Evolutionary conservation across 192 early-diverging fungal species (phyloP).

Genomic region (Mortierella antarctica): DNA sequence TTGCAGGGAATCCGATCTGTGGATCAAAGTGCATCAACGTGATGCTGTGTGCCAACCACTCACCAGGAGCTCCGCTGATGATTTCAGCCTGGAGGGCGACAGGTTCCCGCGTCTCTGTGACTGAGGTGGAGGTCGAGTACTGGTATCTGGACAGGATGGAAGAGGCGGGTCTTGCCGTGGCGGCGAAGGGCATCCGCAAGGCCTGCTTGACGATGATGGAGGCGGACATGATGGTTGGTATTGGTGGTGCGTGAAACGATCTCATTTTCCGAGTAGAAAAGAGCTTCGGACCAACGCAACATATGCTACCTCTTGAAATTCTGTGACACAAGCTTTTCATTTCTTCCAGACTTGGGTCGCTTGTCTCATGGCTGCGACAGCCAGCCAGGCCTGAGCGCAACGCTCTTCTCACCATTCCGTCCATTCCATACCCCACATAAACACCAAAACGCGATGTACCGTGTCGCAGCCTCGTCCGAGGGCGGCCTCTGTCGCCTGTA

Average conservation of each 20-base stretch:
- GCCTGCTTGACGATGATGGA: slow-evolving; percentile 36
- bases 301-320: no score
- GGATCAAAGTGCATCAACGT: neutral
- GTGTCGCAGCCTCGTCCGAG: slow-evolving; percentile 46
- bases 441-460: slow-evolving; percentile 29
- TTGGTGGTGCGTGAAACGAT: no score
- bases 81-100: slow-evolving; percentile 49
- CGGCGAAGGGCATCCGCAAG: slow-evolving; percentile 24
- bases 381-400: neutral
- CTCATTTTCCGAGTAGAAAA: no score
- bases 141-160: slow-evolving; percentile 17
- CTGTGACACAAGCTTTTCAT: neutral
- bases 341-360: no score
- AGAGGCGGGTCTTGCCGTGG: slow-evolving; percentile 1
- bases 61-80: slow-evolving; percentile 54
- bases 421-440: neutral
- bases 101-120: slow-evolving; percentile 34
- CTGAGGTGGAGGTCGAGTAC: slow-evolving; percentile 30
- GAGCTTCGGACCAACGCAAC: no score
- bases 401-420: neutral
- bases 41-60: slow-evolving; percentile 1
- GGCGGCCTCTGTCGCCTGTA: slow-evolving; percentile 17
- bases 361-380: no score
- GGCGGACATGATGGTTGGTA: slow-evolving; percentile 25
- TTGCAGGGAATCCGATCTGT: neutral